These are phyloP conservation scores for Sanghuangporus weigelae DNA, from an alignment of 1,284 basidiomycete species.

Conservation along the genomic window DNA sequence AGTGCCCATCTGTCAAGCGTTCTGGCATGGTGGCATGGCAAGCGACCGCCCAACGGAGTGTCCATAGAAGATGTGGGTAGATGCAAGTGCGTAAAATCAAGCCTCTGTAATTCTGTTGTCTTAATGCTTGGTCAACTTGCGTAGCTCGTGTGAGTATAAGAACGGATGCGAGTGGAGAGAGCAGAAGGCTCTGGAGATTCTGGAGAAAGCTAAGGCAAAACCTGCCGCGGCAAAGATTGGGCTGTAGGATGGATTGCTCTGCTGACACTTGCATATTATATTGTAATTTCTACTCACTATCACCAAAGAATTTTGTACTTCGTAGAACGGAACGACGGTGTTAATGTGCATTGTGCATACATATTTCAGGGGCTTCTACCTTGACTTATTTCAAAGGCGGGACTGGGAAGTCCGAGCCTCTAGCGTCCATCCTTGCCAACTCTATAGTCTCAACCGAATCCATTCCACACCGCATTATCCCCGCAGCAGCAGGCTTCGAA, in stretches of 20 bases:
- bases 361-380: too few relatives aligned
- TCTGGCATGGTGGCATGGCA: constrained; percentile 73
- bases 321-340: too few relatives aligned
- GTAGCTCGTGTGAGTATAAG: constrained; percentile 74
- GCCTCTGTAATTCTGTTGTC: constrained; percentile 9
- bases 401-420: not conserved
- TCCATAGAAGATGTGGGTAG: constrained; percentile 51
- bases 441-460: not conserved
- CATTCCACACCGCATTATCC: not conserved
- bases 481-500: not conserved
- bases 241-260: not conserved
- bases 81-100: constrained; percentile 54
- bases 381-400: not conserved
- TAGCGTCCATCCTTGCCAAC: not conserved
- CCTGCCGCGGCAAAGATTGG: not conserved
- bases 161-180: constrained; percentile 83
- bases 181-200: constrained; percentile 47
- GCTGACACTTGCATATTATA: not conserved
- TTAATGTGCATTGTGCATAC: too few relatives aligned
- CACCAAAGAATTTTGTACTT: not conserved
- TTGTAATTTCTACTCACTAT: not conserved
- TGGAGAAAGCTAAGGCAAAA: not conserved
- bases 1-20: constrained; percentile 51
- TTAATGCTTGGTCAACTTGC: constrained; percentile 3
- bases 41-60: constrained; percentile 64